These are phyloP conservation scores for Volvox africanus DNA, from an alignment of 139 green algal genomes.

Conservation along the genomic window DNA sequence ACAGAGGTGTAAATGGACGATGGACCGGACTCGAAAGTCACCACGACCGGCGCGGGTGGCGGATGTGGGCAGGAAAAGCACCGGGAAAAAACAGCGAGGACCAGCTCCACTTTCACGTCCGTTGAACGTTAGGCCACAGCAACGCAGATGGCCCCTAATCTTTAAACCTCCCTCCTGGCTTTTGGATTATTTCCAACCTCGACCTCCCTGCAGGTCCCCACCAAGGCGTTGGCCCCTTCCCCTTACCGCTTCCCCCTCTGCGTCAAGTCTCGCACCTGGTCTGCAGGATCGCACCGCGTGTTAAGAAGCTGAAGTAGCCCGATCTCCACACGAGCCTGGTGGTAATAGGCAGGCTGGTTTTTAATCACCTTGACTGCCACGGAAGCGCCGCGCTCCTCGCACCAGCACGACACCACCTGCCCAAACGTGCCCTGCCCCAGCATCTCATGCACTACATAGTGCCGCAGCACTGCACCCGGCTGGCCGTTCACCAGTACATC, in stretches of 20 bases:
- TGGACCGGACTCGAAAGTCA: no score
- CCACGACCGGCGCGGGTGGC: no score
- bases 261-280: conserved; percentile 48
- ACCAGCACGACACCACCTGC: conserved; percentile 89
- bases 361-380: conserved; percentile 97
- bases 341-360: conserved; percentile 97
- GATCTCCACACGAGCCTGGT: conserved; percentile 86
- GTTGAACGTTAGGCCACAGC: no score
- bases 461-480: conserved; percentile 47
- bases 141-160: no score
- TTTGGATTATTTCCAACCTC: no score
- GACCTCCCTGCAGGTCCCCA: no score
- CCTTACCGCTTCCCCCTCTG: background rate
- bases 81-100: no score
- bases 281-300: conserved; percentile 80
- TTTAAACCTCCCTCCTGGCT: no score
- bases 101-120: no score
- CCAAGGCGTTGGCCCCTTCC: background rate
- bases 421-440: conserved; percentile 97
- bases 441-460: conserved; percentile 85
- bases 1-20: no score
- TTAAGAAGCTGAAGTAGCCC: conserved; percentile 96
- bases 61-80: no score
- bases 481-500: conserved; percentile 74
- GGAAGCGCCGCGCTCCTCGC: conserved; percentile 54